These are phyloP conservation scores for Pseudopithomyces maydicus DNA, from an alignment of 2,329 filamentous ascomycete species.

Conservation along the genomic window DNA sequence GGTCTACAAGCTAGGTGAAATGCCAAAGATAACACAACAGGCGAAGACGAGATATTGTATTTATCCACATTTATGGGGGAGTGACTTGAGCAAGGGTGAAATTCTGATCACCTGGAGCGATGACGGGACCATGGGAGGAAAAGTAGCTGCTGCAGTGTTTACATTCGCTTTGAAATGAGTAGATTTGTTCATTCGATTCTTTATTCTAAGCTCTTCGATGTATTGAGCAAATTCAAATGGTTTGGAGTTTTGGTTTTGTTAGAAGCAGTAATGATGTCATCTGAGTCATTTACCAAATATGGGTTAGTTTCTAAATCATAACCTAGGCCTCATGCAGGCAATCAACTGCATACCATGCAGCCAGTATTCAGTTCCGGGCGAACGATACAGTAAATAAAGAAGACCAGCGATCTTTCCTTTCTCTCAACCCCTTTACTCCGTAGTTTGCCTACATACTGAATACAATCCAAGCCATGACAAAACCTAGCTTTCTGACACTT, in stretches of 20 bases:
- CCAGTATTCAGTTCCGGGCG: no score
- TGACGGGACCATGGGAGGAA: constrained; percentile 17
- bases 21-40: constrained; percentile 13
- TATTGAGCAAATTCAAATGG: neutral
- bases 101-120: constrained; percentile 18
- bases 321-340: neutral
- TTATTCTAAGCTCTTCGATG: no score
- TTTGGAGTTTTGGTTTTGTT: neutral
- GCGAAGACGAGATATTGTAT: constrained; percentile 15
- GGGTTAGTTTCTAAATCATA: neutral
- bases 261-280: neutral
- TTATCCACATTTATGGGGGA: constrained; percentile 19
- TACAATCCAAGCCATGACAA: neutral
- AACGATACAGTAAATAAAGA: no score
- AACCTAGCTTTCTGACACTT: neutral
- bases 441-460: no score
- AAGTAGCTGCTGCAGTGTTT: constrained; percentile 12
- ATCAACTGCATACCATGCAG: neutral
- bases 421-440: no score
- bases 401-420: no score
- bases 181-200: no score
- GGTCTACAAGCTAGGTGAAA: constrained; percentile 9
- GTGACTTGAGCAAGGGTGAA: constrained; percentile 3
- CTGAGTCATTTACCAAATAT: neutral
- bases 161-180: constrained; percentile 1